Evolutionary conservation across 371 early-diverging fungal species (phyloP).

Genomic region (Nematocida minor): DNA sequence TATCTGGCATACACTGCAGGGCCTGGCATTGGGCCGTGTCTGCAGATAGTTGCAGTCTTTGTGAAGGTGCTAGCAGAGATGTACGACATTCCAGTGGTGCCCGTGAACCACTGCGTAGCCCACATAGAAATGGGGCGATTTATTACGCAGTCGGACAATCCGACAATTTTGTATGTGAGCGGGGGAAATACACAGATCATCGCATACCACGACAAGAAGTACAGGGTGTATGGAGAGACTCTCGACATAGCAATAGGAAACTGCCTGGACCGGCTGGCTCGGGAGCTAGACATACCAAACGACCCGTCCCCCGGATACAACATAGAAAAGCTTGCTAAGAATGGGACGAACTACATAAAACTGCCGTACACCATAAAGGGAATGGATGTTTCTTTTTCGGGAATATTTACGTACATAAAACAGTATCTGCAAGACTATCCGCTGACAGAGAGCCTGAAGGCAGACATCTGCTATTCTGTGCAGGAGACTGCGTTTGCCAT

Average conservation of each 20-base stretch:
- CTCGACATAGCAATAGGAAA: conserved; percentile 98
- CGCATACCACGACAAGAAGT: conserved; percentile 77
- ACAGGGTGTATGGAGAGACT: conserved; percentile 97
- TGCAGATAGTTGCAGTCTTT: conserved; percentile 80
- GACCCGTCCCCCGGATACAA: conserved; percentile 95
- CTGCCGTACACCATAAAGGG: conserved; percentile 96
- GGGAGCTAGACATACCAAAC: conserved; percentile 81
- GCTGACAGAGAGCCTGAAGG: conserved; percentile 66
- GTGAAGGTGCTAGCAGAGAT: conserved; percentile 82
- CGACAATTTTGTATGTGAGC: conserved; percentile 91
- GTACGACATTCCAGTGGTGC: conserved; percentile 85
- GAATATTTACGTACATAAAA: conserved; percentile 81
- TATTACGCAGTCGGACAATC: conserved; percentile 86
- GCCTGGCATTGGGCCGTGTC: conserved; percentile 95
- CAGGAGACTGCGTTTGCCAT: conserved; percentile 97
- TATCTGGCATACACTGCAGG: conserved; percentile 93
- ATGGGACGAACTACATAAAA: conserved; percentile 76
- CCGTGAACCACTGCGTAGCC: conserved; percentile 95
- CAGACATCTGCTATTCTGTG: conserved; percentile 87
- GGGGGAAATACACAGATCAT: conserved; percentile 99
- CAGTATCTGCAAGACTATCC: conserved; percentile 61
- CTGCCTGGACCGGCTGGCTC: conserved; percentile 91
- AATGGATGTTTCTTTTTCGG: conserved; percentile 98
- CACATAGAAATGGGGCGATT: conserved; percentile 99
- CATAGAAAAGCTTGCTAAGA: conserved; percentile 85